Evolutionary conservation across 1,284 basidiomycete genomes (phyloP).

Genomic region (Apiotrichum montevideense): DNA sequence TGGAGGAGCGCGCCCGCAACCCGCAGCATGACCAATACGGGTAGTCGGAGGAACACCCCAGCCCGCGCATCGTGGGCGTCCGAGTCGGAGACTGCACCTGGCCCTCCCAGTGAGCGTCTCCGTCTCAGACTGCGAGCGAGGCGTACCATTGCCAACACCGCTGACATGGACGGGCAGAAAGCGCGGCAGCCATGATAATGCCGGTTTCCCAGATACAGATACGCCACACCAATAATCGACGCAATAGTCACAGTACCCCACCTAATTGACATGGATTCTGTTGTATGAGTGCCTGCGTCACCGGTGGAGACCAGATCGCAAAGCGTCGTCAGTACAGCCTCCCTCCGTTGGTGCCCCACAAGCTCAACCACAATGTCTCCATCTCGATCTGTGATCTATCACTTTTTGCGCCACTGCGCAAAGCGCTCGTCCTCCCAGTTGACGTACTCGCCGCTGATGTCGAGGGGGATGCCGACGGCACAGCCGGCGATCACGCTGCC

Average conservation of each 20-base stretch:
- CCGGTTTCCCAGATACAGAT: no score
- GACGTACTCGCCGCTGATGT: constrained; percentile 49
- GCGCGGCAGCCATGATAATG: not conserved
- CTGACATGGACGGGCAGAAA: not conserved
- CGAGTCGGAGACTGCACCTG: not conserved
- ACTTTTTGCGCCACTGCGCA: constrained; percentile 11
- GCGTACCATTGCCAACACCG: not conserved
- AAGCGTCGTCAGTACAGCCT: no score
- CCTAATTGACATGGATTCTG: constrained; percentile 1
- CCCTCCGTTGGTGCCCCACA: no score
- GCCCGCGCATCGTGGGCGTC: not conserved
- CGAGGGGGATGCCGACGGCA: constrained; percentile 40
- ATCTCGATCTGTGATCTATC: not conserved
- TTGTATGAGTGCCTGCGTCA: constrained; percentile 6
- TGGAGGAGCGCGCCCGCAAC: not conserved
- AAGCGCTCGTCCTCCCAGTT: constrained; percentile 48
- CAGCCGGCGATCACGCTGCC: constrained; percentile 50
- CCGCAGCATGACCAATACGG: no score
- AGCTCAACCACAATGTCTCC: not conserved
- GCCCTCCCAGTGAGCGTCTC: not conserved
- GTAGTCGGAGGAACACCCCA: not conserved
- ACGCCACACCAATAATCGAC: no score
- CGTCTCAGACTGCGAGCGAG: not conserved
- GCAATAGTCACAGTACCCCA: no score
- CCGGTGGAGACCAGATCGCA: not conserved